Conservation (phyloP, 768 basidiomycete species). For the Pleurotus pulmonarius region DNA sequence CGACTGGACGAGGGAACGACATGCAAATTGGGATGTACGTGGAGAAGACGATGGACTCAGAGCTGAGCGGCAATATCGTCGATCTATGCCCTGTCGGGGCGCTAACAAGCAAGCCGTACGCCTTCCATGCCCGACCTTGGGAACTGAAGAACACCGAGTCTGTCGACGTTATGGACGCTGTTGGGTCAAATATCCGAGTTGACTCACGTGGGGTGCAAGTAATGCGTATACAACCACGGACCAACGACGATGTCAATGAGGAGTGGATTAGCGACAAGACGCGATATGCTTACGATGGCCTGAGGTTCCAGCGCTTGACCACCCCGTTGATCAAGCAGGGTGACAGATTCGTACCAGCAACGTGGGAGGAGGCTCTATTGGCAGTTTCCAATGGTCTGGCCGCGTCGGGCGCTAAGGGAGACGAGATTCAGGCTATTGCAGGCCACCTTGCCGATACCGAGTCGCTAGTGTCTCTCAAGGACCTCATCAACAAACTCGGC, state of each 20-base stretch:
- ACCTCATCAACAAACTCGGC: constrained; percentile 87
- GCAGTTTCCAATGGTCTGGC: constrained; percentile 77
- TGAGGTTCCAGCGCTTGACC: constrained; percentile 92
- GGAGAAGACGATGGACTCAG: constrained; percentile 95
- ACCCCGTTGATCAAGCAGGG: constrained; percentile 86
- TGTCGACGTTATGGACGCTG: constrained; percentile 90
- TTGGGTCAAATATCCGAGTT: constrained; percentile 95
- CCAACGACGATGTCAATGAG: constrained; percentile 98
- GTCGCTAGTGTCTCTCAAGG: constrained; percentile 89
- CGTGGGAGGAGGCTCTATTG: constrained; percentile 87
- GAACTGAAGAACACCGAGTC: constrained; percentile 98
- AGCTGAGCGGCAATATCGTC: constrained; percentile 94
- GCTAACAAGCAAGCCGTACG: constrained; percentile 96
- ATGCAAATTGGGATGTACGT: constrained; percentile 99
- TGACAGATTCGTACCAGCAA: constrained; percentile 86
- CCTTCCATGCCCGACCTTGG: constrained; percentile 97
- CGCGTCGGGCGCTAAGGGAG: constrained; percentile 74
- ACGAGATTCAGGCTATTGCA: constrained; percentile 94
- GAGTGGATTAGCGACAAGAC: constrained; percentile 99
- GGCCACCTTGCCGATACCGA: constrained; percentile 94
- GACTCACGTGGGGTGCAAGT: constrained; percentile 95
- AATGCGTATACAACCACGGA: constrained; percentile 95
- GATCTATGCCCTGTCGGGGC: constrained; percentile 99
- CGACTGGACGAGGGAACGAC: constrained; percentile 96
- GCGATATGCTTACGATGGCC: constrained; percentile 92